Conservation (phyloP, 2,329 filamentous ascomycete genomes). For the Nothopassalora personata region DNA sequence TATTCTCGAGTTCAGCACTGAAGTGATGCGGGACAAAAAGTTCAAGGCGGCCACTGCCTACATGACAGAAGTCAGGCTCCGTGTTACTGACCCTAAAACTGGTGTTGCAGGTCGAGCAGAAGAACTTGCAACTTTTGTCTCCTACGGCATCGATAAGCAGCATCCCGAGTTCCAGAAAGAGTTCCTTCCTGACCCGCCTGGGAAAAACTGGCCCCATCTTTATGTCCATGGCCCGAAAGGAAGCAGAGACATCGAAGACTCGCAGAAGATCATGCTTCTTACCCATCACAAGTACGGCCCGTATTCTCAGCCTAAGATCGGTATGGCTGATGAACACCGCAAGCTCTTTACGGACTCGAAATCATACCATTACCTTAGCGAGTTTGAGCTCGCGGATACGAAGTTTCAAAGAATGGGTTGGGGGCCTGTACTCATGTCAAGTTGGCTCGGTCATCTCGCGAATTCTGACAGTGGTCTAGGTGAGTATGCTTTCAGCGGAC, state of each 20-base stretch:
- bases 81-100: not conserved
- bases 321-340: not conserved
- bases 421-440: not conserved
- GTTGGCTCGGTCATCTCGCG: not conserved
- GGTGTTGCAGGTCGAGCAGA: not conserved
- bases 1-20: not conserved
- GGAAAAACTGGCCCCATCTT: not conserved
- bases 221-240: not conserved
- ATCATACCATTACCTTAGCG: not conserved
- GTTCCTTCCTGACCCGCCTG: not conserved
- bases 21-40: not conserved
- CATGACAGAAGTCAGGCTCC: not conserved
- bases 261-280: not conserved
- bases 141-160: not conserved
- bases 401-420: not conserved
- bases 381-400: not conserved
- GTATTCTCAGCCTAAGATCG: not conserved
- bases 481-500: not conserved
- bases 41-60: not conserved
- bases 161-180: not conserved
- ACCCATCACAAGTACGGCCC: not conserved
- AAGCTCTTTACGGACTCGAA: not conserved
- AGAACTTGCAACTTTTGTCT: not conserved
- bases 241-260: not conserved
- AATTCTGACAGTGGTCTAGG: not conserved